phyloP scores from a whole-genome alignment of 768 basidiomycete species.

The Agrocybe chaxingu region DNA sequence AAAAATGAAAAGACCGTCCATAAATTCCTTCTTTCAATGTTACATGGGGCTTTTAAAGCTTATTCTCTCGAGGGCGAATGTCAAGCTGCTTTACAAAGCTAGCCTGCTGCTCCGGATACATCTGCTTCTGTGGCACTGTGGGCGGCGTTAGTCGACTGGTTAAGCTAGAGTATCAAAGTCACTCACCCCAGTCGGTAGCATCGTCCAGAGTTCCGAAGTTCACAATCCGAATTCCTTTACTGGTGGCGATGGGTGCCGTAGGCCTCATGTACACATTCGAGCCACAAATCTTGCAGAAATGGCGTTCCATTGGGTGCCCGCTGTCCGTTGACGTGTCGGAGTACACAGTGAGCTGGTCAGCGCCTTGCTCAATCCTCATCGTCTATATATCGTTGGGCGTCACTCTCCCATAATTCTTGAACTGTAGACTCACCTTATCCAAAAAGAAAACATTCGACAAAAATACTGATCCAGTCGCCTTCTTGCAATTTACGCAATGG shows the following conservation, averaged over 20 bases:
- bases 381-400: slow-evolving; percentile 15
- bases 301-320: slow-evolving; percentile 25
- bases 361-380: slow-evolving; percentile 23
- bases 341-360: slow-evolving; percentile 24
- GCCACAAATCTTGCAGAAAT: slow-evolving; percentile 34
- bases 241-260: slow-evolving; percentile 8
- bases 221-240: slow-evolving; percentile 20
- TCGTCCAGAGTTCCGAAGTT: slow-evolving; percentile 29
- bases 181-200: slow-evolving; percentile 27
- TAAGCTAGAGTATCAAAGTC: not conserved
- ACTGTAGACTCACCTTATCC: slow-evolving; percentile 22
- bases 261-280: slow-evolving; percentile 30
- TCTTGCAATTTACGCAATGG: slow-evolving; percentile 41
- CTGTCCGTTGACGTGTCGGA: slow-evolving; percentile 27
- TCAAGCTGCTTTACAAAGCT: no score
- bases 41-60: no score
- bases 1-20: no score
- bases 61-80: no score
- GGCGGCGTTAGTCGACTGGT: no score
- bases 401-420: not conserved
- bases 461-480: slow-evolving; percentile 38
- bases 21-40: no score
- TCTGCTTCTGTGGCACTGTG: no score
- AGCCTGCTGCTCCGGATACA: no score
- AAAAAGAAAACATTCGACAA: slow-evolving; percentile 36